Evolutionary conservation across 805 yeast species (phyloP).

Genomic region (Starmerella ratchasimensis): DNA sequence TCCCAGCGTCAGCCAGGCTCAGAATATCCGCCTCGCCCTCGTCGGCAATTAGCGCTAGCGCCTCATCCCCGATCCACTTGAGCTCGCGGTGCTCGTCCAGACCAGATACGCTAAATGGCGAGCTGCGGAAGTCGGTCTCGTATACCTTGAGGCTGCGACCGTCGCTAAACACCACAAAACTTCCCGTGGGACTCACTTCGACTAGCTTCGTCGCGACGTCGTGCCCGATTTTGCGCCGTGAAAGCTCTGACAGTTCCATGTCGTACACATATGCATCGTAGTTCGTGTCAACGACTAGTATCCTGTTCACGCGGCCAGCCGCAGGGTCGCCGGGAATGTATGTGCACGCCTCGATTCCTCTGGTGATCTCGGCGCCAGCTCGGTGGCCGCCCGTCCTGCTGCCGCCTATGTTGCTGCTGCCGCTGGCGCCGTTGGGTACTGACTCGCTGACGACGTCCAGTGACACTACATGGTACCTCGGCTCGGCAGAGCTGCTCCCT

Average conservation of each 20-base stretch:
- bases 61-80: slow-evolving; percentile 76
- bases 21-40: slow-evolving; percentile 25
- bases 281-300: neutral
- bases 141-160: slow-evolving; percentile 2
- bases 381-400: too few species aligned
- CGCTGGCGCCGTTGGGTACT: too few species aligned
- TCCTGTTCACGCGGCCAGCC: neutral
- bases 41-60: slow-evolving; percentile 37
- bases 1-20: slow-evolving; percentile 16
- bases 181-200: neutral
- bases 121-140: slow-evolving; percentile 6
- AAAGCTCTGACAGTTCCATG: neutral
- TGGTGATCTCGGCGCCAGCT: too few species aligned
- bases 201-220: slow-evolving; percentile 1
- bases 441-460: too few species aligned
- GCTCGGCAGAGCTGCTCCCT: neutral
- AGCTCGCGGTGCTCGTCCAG: neutral
- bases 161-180: slow-evolving; percentile 5
- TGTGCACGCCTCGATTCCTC: neutral
- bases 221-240: neutral
- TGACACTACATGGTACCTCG: neutral
- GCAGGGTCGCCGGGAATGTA: neutral
- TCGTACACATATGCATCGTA: neutral
- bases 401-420: too few species aligned
- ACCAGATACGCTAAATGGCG: neutral